Conservation (phyloP, 352 stramenopile genomes). For the Phytopythium montanum region DNA sequence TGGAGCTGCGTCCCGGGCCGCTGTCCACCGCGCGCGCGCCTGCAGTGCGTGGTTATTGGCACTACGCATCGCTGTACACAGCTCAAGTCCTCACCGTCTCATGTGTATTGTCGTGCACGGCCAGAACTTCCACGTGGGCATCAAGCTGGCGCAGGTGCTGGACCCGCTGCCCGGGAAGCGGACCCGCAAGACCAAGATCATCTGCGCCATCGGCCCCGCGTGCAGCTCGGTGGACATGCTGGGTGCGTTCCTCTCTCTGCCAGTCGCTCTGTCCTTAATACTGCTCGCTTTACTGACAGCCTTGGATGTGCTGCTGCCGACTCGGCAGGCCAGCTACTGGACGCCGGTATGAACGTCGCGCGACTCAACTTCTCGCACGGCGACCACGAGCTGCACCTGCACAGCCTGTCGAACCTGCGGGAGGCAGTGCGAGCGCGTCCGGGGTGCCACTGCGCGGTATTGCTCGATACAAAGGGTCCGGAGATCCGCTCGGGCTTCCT, state of each 20-base stretch:
- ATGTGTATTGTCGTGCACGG: neutral
- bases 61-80: too few species aligned
- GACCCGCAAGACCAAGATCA: constrained; percentile 97
- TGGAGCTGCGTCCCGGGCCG: constrained; percentile 36
- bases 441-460: constrained; percentile 85
- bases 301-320: neutral
- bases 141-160: constrained; percentile 71
- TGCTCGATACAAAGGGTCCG: constrained; percentile 97
- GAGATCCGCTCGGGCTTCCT: constrained; percentile 94
- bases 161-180: constrained; percentile 30
- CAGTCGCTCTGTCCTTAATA: neutral
- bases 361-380: constrained; percentile 99
- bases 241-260: constrained; percentile 39
- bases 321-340: constrained; percentile 56
- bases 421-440: constrained; percentile 63
- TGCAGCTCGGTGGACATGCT: constrained; percentile 96
- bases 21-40: constrained; percentile 34
- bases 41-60: too few species aligned
- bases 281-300: constrained; percentile 4
- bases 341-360: constrained; percentile 96
- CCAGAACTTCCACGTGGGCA: constrained; percentile 69
- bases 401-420: constrained; percentile 89
- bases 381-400: constrained; percentile 92
- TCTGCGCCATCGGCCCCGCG: constrained; percentile 97
- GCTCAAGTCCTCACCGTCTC: neutral